Base-by-base conservation (phyloP, 768 basidiomycete species). In the Boletus reticulatus region DNA sequence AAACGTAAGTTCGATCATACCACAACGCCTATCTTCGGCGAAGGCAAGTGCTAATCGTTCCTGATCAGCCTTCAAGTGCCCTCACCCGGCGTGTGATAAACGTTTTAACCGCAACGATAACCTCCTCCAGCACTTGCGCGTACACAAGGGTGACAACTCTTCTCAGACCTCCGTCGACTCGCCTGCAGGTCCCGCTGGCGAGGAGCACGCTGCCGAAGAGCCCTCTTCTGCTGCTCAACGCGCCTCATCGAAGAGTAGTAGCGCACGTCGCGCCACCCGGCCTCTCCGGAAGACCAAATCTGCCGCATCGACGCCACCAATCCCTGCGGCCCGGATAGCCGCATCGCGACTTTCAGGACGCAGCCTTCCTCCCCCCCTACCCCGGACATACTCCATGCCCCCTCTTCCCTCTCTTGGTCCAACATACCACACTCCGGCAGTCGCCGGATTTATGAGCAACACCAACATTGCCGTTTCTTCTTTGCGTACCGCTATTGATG, bases 41-140 rank as follows among this genome's bases (percentile, higher is more conserved):
- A 55, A 22, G n/a, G 24, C 57, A 55, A 59, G 55, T 50, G 41
- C 57, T 68, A 47, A 67, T 66, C 55, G 55, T 67, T 42, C 51
- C 62, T 59, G 66, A 70, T 68, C 56, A 92, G 89, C 89, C 10
- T 88, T 85, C 74, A 78, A 84, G 62, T 92, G 89, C 71, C 80
- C 85, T 27, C 80, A 80, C 64, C 77, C 82, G 4, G 67, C 75
- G 31, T 92, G 89, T 72, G 81, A 81, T 67, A 89, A 89, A 67
- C 77, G 76, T 61, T 92, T 92, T 68, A 89, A 88, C 56, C 79
- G 89, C 57, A 86, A 87, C 60, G 89, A 92, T 66, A 92, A 92
- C 68, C 80, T 92, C 34, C 77, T 87, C 45, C 89, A 92, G 70
- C 89, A 92, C 63, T 73, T 87, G 67, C 84, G 85, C 62, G 85